phyloP scores from a whole-genome alignment of 768 basidiomycete species.

The Lactarius vividus region DNA sequence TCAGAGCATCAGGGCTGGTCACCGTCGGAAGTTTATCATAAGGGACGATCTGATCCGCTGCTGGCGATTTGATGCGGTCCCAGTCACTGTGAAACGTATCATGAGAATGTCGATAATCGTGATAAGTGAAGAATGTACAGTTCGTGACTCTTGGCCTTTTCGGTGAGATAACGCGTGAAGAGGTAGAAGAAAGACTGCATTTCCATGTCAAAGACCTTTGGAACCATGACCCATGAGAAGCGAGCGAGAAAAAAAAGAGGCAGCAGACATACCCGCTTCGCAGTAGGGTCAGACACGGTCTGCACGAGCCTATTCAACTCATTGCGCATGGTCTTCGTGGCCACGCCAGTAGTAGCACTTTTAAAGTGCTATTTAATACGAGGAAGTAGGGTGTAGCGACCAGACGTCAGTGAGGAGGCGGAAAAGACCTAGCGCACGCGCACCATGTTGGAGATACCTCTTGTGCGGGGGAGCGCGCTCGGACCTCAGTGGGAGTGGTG shows the following conservation, averaged over 20 bases:
- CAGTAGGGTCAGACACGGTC: constrained; percentile 52
- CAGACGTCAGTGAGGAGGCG: not conserved
- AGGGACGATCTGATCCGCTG: constrained; percentile 79
- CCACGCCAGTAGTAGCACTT: constrained; percentile 45
- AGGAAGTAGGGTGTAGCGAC: not conserved
- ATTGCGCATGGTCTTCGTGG: constrained; percentile 59
- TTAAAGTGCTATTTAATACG: constrained; percentile 33
- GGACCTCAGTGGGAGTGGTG: not conserved
- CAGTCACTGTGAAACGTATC: constrained; percentile 30
- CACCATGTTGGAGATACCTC: constrained; percentile 29
- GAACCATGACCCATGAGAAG: constrained; percentile 23
- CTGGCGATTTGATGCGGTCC: constrained; percentile 72
- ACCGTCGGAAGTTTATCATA: constrained; percentile 69
- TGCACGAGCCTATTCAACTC: constrained; percentile 68
- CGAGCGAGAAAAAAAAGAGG: not conserved
- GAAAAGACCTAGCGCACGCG: constrained; percentile 2
- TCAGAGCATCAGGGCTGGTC: constrained; percentile 62
- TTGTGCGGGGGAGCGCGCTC: constrained; percentile 22
- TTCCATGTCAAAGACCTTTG: constrained; percentile 80
- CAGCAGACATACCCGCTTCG: constrained; percentile 50
- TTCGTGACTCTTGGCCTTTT: constrained; percentile 81
- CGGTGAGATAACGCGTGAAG: constrained; percentile 89
- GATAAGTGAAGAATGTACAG: constrained; percentile 54
- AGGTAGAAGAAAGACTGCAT: constrained; percentile 93
- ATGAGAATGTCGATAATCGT: not conserved